Evolutionary conservation across 495 filamentous ascomycete species (phyloP).

Genomic region (Umbilicaria muhlenbergii): DNA sequence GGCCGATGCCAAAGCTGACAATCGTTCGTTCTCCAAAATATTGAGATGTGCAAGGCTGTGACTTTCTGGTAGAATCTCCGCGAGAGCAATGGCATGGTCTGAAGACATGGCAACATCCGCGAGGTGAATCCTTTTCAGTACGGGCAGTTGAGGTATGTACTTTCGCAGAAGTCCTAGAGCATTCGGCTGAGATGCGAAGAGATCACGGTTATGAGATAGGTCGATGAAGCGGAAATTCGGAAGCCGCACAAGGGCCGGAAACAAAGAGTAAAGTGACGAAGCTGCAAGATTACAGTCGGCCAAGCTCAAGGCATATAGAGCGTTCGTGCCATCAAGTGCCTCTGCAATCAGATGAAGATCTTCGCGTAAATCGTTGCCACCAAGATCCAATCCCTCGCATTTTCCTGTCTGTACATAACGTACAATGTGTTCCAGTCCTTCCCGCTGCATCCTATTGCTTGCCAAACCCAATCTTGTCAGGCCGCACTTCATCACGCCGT

Average conservation of each 20-base stretch:
- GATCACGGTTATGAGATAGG: conserved; percentile 69
- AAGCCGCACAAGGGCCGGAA: conserved; percentile 58
- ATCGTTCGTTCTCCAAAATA: conserved; percentile 65
- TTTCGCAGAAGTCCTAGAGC: conserved; percentile 62
- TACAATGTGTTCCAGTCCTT: conserved; percentile 59
- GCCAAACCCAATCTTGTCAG: conserved; percentile 67
- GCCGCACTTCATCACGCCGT: conserved; percentile 58
- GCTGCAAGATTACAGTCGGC: conserved; percentile 74
- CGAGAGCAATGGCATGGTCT: conserved; percentile 76
- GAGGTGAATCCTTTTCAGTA: conserved; percentile 74
- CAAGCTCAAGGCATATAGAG: conserved; percentile 69
- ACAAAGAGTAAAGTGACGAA: conserved; percentile 51
- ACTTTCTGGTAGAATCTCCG: conserved; percentile 78
- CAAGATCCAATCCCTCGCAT: conserved; percentile 86
- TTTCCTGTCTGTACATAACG: conserved; percentile 54
- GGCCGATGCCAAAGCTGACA: conserved; percentile 51
- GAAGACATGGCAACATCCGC: conserved; percentile 73
- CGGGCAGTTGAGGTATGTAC: conserved; percentile 69
- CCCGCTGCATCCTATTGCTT: conserved; percentile 56
- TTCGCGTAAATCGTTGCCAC: conserved; percentile 69
- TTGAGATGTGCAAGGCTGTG: conserved; percentile 74
- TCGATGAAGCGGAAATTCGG: conserved; percentile 78
- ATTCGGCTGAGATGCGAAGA: conserved; percentile 62
- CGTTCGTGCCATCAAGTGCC: conserved; percentile 41
- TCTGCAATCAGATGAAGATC: conserved; percentile 51